phyloP scores from a whole-genome alignment of 2,329 filamentous ascomycete genomes.

The Emergomyces orientalis region DNA sequence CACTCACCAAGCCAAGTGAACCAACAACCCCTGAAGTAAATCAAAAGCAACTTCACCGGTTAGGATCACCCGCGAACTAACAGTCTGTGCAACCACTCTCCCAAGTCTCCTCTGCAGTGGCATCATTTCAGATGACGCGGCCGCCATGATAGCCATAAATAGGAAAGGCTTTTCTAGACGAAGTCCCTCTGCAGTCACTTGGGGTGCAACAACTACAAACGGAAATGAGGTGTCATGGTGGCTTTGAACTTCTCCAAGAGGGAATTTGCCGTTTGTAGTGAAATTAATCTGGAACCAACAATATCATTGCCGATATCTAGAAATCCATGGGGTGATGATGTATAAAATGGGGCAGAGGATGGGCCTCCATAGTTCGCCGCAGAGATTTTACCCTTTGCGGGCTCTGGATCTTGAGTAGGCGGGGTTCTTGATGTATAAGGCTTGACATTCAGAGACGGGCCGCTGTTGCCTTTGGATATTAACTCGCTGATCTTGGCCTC shows the following conservation, averaged over 20 bases:
- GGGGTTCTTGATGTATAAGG: too few species aligned
- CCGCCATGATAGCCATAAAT: conserved; percentile 27
- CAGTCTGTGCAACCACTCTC: conserved; percentile 23
- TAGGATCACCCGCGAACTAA: conserved; percentile 26
- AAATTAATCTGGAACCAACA: conserved; percentile 16
- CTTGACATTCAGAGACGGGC: too few species aligned
- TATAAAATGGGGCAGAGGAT: too few species aligned
- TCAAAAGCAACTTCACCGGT: too few species aligned
- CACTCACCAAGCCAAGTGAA: conserved; percentile 32
- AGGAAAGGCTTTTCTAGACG: conserved; percentile 27
- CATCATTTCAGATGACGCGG: conserved; percentile 27
- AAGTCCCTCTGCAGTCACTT: conserved; percentile 21
- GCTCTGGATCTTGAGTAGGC: too few species aligned
- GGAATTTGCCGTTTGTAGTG: conserved; percentile 13
- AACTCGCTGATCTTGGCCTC: too few species aligned
- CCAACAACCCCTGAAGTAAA: conserved; percentile 31
- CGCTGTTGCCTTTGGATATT: too few species aligned
- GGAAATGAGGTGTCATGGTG: conserved; percentile 31
- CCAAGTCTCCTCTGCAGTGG: conserved; percentile 27
- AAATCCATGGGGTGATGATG: not conserved
- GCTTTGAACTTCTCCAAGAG: conserved; percentile 27
- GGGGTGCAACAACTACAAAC: conserved; percentile 26
- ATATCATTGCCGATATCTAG: conserved; percentile 13
- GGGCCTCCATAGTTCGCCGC: too few species aligned
- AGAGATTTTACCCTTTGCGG: too few species aligned